Conservation (phyloP, 768 basidiomycete species). For the Rhodosporidiobolus odoratus region DNA sequence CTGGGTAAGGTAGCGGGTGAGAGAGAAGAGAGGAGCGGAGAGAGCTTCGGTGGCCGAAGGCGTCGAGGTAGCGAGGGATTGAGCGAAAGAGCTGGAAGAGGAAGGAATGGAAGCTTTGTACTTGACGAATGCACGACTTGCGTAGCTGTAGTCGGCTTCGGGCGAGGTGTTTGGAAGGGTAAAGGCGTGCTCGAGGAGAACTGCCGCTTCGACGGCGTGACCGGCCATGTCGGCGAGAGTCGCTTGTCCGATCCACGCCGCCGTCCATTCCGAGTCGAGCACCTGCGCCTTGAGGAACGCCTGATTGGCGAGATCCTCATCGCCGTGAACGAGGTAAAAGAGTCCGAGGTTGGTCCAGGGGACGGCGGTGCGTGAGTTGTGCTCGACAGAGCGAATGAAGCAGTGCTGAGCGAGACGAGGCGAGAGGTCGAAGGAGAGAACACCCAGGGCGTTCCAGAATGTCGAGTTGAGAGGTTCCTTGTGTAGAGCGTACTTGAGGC, state of each 20-base stretch:
- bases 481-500: slow-evolving; percentile 66
- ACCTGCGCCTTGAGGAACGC: slow-evolving; percentile 82
- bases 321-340: slow-evolving; percentile 71
- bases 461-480: slow-evolving; percentile 64
- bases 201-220: slow-evolving; percentile 26
- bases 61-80: not conserved
- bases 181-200: slow-evolving; percentile 61
- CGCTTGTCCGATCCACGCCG: slow-evolving; percentile 69
- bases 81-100: slow-evolving; percentile 40
- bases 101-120: slow-evolving; percentile 41
- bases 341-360: slow-evolving; percentile 86
- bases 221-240: slow-evolving; percentile 40
- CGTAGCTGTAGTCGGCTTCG: slow-evolving; percentile 72
- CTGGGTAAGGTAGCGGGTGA: slow-evolving; percentile 67
- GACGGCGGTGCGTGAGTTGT: slow-evolving; percentile 69
- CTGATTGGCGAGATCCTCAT: slow-evolving; percentile 75
- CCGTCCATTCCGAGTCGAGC: slow-evolving; percentile 79
- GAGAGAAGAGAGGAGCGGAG: slow-evolving; percentile 71
- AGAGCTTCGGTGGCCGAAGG: slow-evolving; percentile 51
- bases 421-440: slow-evolving; percentile 61
- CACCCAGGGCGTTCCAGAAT: slow-evolving; percentile 80
- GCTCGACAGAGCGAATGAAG: slow-evolving; percentile 79
- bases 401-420: slow-evolving; percentile 81
- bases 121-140: slow-evolving; percentile 57
- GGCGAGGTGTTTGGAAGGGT: slow-evolving; percentile 59